Percentiles rank a stretch among this genome's conserved stretches.
phyloP scores from a whole-genome alignment of 2,329 filamentous ascomycete genomes.

The Clonostachys rhizophaga region DNA sequence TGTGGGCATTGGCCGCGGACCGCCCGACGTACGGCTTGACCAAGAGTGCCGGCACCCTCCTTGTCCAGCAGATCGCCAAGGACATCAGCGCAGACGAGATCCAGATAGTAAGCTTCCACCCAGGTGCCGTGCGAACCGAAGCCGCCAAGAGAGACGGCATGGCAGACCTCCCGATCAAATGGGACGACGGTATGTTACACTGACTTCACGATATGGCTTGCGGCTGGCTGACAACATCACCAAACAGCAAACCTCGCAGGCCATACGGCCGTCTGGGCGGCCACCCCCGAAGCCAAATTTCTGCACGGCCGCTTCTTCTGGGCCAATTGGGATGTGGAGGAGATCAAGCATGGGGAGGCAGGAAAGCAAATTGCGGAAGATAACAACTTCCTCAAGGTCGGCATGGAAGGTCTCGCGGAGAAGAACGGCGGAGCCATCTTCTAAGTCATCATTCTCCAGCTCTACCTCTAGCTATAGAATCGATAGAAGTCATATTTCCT shows the following conservation, averaged over 20 bases:
- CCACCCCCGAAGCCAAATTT: constrained; percentile 6
- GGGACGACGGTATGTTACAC: not conserved
- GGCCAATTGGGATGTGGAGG: constrained; percentile 1
- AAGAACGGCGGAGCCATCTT: not conserved
- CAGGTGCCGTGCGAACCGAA: constrained; percentile 16
- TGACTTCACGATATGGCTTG: not conserved
- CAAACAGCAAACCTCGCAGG: not conserved
- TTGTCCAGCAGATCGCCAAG: constrained; percentile 30
- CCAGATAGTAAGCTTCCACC: constrained; percentile 17
- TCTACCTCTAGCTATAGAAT: not conserved
- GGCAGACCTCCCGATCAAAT: constrained; percentile 4
- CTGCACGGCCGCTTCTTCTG: constrained; percentile 1
- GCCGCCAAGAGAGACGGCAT: constrained; percentile 9
- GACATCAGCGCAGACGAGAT: constrained; percentile 16
- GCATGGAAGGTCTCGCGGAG: not conserved
- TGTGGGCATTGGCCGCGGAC: constrained; percentile 3
- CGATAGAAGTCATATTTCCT: too few species aligned
- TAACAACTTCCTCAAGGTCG: not conserved
- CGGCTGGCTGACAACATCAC: not conserved
- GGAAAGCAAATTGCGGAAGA: not conserved
- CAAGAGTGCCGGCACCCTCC: constrained; percentile 27
- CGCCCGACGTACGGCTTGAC: constrained; percentile 23
- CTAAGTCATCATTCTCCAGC: not conserved
- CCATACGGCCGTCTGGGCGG: constrained; percentile 5
- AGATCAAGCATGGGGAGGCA: not conserved